A percentile compares a stretch with the other conserved stretches of the same genome.
Evolutionary conservation across 768 basidiomycete genomes (phyloP).

Genomic region (Agrocybe pediades): DNA sequence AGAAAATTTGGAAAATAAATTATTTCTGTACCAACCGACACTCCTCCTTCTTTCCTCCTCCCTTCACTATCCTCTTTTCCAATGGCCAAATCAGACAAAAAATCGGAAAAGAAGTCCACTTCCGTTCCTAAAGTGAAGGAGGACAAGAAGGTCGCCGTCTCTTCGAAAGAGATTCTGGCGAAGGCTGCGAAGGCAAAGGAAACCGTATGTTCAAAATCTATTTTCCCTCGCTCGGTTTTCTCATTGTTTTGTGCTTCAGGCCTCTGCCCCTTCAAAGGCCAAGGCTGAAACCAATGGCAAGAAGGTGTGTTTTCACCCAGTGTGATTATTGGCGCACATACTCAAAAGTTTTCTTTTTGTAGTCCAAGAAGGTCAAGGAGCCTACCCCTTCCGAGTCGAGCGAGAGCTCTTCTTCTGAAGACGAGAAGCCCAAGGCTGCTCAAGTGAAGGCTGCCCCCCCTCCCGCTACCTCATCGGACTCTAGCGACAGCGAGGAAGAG

Average conservation of each 20-base stretch:
- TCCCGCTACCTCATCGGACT: conserved; percentile 35
- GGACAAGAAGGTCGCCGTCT: conserved; percentile 34
- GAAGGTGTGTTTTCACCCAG: conserved; percentile 22
- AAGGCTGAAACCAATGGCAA: conserved; percentile 28
- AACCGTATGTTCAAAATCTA: conserved; percentile 14
- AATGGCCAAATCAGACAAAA: conserved; percentile 56
- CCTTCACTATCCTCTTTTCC: conserved; percentile 15
- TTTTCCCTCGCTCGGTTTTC: not conserved
- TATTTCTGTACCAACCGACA: conserved; percentile 17
- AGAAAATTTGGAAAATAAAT: conserved; percentile 27
- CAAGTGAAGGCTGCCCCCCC: conserved; percentile 47
- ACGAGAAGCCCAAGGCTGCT: conserved; percentile 59
- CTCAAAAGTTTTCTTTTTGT: conserved; percentile 10
- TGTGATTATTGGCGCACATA: not conserved
- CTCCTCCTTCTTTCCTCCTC: conserved; percentile 17
- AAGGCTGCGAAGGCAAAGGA: conserved; percentile 22
- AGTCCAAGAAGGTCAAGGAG: conserved; percentile 32
- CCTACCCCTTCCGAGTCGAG: conserved; percentile 42
- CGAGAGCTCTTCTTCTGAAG: conserved; percentile 45
- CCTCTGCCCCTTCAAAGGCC: not conserved
- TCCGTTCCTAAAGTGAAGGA: conserved; percentile 32
- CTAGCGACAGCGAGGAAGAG: conserved; percentile 35
- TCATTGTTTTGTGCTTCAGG: conserved; percentile 14
- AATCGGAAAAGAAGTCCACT: conserved; percentile 39
- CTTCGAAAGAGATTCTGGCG: conserved; percentile 25